Evolutionary conservation across 495 filamentous ascomycete genomes (phyloP).

Genomic region (Pyronema omphalodes): DNA sequence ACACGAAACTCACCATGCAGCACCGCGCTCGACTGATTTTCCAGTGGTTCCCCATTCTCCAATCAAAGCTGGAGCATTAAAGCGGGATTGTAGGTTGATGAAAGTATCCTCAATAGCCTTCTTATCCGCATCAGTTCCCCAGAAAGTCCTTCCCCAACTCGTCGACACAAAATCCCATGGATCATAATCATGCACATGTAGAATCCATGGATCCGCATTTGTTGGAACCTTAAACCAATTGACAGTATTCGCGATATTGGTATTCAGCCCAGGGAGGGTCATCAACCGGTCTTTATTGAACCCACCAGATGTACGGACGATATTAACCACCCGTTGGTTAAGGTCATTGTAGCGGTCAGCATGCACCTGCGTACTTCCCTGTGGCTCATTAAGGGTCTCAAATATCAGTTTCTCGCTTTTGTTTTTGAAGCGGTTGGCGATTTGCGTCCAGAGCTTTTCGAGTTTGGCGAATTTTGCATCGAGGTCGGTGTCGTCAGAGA

Average conservation of each 20-base stretch:
- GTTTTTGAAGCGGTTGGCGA: conserved; percentile 36
- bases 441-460: conserved; percentile 40
- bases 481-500: conserved; percentile 32
- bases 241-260: conserved; percentile 35
- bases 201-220: conserved; percentile 34
- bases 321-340: conserved; percentile 39
- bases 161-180: conserved; percentile 27
- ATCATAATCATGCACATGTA: conserved; percentile 40
- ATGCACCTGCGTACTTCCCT: conserved; percentile 32
- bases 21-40: conserved; percentile 33
- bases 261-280: conserved; percentile 34
- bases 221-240: conserved; percentile 33
- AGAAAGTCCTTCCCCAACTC: conserved; percentile 38
- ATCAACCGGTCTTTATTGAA: conserved; percentile 39
- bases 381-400: conserved; percentile 43
- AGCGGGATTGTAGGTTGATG: conserved; percentile 35
- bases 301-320: conserved; percentile 36
- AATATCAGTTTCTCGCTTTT: conserved; percentile 39
- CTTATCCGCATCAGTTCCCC: conserved; percentile 39
- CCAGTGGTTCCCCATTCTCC: conserved; percentile 40
- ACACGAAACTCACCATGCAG: conserved; percentile 27
- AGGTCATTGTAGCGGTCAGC: conserved; percentile 34
- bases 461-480: conserved; percentile 39
- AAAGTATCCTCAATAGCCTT: conserved; percentile 33
- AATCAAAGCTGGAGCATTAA: conserved; percentile 35